phyloP scores from a whole-genome alignment of 75 land plant genomes.

The Selaginella tamariscina region DNA sequence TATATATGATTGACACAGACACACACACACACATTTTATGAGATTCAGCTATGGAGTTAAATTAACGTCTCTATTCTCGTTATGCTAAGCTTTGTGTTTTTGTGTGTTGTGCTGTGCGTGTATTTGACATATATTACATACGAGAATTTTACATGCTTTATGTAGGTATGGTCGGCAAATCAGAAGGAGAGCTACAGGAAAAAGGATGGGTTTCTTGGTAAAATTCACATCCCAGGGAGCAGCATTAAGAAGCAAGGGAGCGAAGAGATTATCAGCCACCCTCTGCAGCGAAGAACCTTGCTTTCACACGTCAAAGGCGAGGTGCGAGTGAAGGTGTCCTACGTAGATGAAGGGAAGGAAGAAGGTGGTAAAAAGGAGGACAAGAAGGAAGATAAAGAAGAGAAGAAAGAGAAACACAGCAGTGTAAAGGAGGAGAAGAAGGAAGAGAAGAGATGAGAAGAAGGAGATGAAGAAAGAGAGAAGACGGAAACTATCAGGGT shows the following conservation, averaged over 20 bases:
- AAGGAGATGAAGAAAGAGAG: slow-evolving; percentile 6
- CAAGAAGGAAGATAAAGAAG: slow-evolving; percentile 6
- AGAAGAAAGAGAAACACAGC: slow-evolving; percentile 8
- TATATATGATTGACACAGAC: too few relatives aligned
- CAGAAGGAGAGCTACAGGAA: slow-evolving; percentile 31
- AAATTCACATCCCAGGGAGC: not conserved
- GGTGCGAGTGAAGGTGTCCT: slow-evolving; percentile 50
- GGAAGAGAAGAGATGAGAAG: slow-evolving; percentile 15
- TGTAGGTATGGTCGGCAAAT: slow-evolving; percentile 41
- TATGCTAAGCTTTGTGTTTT: too few relatives aligned
- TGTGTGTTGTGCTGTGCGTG: too few relatives aligned
- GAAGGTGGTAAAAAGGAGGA: slow-evolving; percentile 7
- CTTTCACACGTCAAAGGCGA: slow-evolving; percentile 40
- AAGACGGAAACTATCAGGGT: slow-evolving; percentile 1
- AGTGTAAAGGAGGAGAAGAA: slow-evolving; percentile 3
- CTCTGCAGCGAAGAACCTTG: slow-evolving; percentile 51
- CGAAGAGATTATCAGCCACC: slow-evolving; percentile 30
- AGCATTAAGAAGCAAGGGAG: slow-evolving; percentile 33
- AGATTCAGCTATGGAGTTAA: too few relatives aligned
- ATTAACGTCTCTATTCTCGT: too few relatives aligned
- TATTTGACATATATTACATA: too few relatives aligned
- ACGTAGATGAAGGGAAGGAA: slow-evolving; percentile 33
- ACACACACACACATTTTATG: too few relatives aligned
- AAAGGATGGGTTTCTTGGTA: slow-evolving; percentile 9
- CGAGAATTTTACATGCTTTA: too few relatives aligned